Conservation (phyloP, 176 grass and related monocot genomes). For the Musa beccarii region DNA sequence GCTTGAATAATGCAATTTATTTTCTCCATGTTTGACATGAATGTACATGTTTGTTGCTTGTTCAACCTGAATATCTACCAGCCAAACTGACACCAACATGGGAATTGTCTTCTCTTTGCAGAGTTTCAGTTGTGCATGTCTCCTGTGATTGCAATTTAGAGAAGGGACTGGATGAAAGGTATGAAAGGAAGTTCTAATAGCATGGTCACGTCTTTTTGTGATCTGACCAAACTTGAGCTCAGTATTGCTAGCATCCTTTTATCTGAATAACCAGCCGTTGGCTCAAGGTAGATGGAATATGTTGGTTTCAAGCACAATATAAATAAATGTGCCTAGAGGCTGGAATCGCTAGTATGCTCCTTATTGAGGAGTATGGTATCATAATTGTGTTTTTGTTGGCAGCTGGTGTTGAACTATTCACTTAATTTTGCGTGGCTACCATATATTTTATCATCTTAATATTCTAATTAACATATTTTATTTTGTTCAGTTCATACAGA, state of each 20-base stretch:
- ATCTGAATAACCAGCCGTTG: neutral
- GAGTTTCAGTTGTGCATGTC: neutral
- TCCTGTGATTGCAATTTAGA: neutral
- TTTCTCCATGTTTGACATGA: neutral
- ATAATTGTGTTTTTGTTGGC: too few relatives aligned
- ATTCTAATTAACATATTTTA: neutral
- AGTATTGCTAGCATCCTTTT: neutral
- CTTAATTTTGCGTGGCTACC: neutral
- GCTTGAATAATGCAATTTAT: constrained; percentile 2
- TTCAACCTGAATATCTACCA: neutral
- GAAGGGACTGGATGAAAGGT: neutral
- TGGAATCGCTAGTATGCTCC: too few relatives aligned
- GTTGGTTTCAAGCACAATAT: neutral
- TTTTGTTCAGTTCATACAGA: neutral
- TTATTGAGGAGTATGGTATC: too few relatives aligned
- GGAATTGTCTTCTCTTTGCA: neutral
- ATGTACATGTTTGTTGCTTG: neutral
- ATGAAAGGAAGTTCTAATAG: neutral
- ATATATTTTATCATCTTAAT: neutral
- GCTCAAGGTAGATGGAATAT: neutral
- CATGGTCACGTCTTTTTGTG: neutral
- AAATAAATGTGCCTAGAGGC: too few relatives aligned
- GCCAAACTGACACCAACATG: neutral
- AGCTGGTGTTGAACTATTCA: neutral
- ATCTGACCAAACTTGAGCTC: neutral